Base-by-base conservation (phyloP, 257 asterid species). In the Orobanche coerulescens region DNA sequence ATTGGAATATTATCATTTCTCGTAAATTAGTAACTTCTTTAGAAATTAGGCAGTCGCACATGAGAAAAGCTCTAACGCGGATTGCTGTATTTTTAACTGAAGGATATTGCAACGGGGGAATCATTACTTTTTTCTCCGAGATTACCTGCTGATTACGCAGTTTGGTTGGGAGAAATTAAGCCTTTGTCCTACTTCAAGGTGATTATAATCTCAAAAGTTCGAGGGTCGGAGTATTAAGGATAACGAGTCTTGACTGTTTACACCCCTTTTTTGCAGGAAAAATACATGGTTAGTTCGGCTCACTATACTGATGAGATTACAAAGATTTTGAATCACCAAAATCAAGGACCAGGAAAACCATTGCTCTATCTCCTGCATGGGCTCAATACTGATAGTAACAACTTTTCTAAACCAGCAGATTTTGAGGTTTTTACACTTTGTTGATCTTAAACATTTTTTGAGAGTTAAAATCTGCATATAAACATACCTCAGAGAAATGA, bases 101-200 rank as follows among this genome's bases (percentile, higher is more conserved):
- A 92, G 96, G 97, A 92, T 82, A 69, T 92, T 60, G 84, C 88
- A 39, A 88, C 70, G 62, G 95, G 98, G 70, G 81, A 79, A 44
- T 78, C 95, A 37, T 72, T 86, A 65, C 85, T 92, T 36, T 92
- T 92, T 92, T 84, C 82, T 75, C 97, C 96, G 0, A 84, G 97
- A 70, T 74, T 92, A 65, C 94, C 95, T 43, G 72, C 81, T 73
- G 92, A 81, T 0, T 92, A 92, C 78, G 95, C 95, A 33, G 82
- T 88, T 75, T 92, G 98, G 98, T 61, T 86, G 90, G 96, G 98
- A 60, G 80, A 88, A 73, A 88, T 92, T 75, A 86, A 88, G 81
- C 80, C 90, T 24, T 30, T 69, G 50, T 65, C 95, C 69, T 73
- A 81, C 83, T 88, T 82, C 83, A 85, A 92, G 96, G 95, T 88